A percentile compares a stretch with the other conserved stretches of the same genome.
Conservation (phyloP, 768 basidiomycete genomes). For the Russula brevipes region DNA sequence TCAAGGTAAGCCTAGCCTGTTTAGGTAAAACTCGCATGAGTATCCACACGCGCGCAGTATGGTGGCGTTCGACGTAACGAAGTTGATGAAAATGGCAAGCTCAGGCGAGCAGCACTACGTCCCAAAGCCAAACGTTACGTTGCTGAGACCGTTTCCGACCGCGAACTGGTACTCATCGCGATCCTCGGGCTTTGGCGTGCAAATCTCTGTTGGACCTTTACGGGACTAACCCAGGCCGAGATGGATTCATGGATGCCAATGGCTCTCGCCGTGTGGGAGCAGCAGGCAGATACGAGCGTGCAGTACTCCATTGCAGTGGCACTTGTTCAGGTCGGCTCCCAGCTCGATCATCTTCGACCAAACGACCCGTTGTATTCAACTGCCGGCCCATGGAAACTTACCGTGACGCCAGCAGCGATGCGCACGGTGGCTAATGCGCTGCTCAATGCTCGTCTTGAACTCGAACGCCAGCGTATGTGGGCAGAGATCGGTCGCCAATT, state of each 20-base stretch:
- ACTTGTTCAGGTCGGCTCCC: slow-evolving; percentile 42
- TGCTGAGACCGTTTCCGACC: slow-evolving; percentile 56
- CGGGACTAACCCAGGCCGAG: slow-evolving; percentile 39
- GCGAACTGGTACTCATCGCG: slow-evolving; percentile 64
- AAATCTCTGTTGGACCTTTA: slow-evolving; percentile 50
- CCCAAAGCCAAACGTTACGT: slow-evolving; percentile 59
- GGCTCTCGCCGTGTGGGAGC: slow-evolving; percentile 53
- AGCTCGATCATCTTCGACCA: slow-evolving; percentile 41
- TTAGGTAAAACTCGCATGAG: not conserved
- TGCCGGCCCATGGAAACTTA: slow-evolving; percentile 43
- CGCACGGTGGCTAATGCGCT: slow-evolving; percentile 54
- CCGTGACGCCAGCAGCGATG: slow-evolving; percentile 30
- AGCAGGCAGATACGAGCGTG: slow-evolving; percentile 56
- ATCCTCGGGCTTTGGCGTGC: slow-evolving; percentile 67
- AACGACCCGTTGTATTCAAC: slow-evolving; percentile 36
- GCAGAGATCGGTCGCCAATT: slow-evolving; percentile 47
- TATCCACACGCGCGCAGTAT: slow-evolving; percentile 34
- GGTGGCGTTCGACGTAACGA: slow-evolving; percentile 54
- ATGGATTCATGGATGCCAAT: slow-evolving; percentile 45
- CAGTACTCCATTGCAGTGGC: slow-evolving; percentile 56
- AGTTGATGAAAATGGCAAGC: slow-evolving; percentile 50
- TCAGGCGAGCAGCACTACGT: slow-evolving; percentile 47
- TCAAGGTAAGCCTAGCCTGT: slow-evolving; percentile 41
- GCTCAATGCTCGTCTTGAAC: slow-evolving; percentile 52
- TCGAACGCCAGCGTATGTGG: slow-evolving; percentile 64